Percentiles rank a stretch among this genome's conserved stretches.
phyloP scores from a whole-genome alignment of 2,329 filamentous ascomycete genomes.

The Aspergillus carbonarius region DNA sequence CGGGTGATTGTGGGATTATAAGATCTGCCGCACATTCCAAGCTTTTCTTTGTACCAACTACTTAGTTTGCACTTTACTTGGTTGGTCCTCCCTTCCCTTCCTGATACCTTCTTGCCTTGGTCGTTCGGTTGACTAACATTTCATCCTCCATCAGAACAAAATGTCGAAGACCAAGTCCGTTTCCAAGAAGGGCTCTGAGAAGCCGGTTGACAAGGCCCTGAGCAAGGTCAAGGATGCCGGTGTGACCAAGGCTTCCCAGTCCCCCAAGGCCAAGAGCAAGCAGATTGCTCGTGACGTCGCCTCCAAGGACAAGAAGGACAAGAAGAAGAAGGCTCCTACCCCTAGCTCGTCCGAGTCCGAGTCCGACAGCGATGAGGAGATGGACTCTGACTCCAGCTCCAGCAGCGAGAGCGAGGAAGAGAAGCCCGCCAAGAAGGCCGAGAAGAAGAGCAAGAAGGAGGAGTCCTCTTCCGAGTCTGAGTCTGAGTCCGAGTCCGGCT shows the following conservation, averaged over 20 bases:
- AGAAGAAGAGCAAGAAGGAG: slow-evolving; percentile 29
- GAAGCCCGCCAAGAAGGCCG: slow-evolving; percentile 33
- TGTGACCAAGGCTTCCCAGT: slow-evolving; percentile 47
- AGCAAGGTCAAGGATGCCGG: slow-evolving; percentile 50
- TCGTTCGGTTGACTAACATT: slow-evolving; percentile 17
- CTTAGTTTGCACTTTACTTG: slow-evolving; percentile 21
- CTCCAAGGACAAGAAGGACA: slow-evolving; percentile 42
- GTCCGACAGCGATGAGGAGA: slow-evolving; percentile 36
- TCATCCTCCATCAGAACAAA: slow-evolving; percentile 25
- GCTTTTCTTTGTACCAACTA: slow-evolving; percentile 14
- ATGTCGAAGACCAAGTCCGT: slow-evolving; percentile 48
- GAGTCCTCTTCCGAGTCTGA: slow-evolving; percentile 31
- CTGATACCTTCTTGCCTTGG: neutral
- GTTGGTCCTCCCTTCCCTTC: slow-evolving; percentile 8
- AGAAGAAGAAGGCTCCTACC: slow-evolving; percentile 45
- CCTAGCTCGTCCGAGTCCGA: slow-evolving; percentile 35
- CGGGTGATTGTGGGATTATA: slow-evolving; percentile 40
- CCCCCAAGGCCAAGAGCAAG: slow-evolving; percentile 47
- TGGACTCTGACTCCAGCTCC: slow-evolving; percentile 28
- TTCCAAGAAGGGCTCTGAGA: slow-evolving; percentile 38
- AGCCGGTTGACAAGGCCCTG: slow-evolving; percentile 44
- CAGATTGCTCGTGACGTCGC: slow-evolving; percentile 43
- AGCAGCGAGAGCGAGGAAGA: slow-evolving; percentile 41
- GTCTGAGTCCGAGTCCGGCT: slow-evolving; percentile 36
- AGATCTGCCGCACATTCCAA: slow-evolving; percentile 37